Evolutionary conservation across 106 monocot species (phyloP), one percentile per base, ranked within the genome.

Genomic region (Cymbidium sinense): DNA sequence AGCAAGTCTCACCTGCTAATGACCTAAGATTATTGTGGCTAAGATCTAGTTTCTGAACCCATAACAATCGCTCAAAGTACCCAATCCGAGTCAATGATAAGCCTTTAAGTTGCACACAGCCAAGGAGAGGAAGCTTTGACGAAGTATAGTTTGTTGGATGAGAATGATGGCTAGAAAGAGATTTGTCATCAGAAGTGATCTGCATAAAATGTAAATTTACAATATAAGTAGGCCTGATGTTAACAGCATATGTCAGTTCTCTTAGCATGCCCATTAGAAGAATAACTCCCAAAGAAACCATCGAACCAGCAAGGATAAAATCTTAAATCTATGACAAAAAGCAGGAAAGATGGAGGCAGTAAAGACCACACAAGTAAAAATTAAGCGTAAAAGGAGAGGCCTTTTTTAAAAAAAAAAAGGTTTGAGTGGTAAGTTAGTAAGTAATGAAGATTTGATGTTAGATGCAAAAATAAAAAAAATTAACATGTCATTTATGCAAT

Each of bases 21-120:
- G 92, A 89, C 23, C 77, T 87, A 70, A 99, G 87, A 67, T 90
- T 88, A 77, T 99, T 99, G 82, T 95, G 84, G 78, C 90, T 91
- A 73, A 99, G 99, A 84, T 99, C 99, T 51, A 99, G 87, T 70
- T 85, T 79, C 41, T 92, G 90, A 72, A 99, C 87, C 94, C 95
- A 93, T 61, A 99, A 80, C 54, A 99, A 62, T 36, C 85, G 88
- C 70, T 94, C 92, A 61, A 78, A 77, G 78, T 75, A 94, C 3
- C 88, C 98, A 80, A 95, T 85, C 52, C 90, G 88, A 65, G 98
- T 87, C 81, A 95, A 84, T 47, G 89, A 90, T 33, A 87, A 76
- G 8, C 76, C 82, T 44, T 75, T 83, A 77, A 95, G 81, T 19
- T 78, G 77, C 7, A 95, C 17, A 58, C 77, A 75, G 21, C 43